phyloP scores from a whole-genome alignment of 1,284 basidiomycete species.

The Sporisorium reilianum region DNA sequence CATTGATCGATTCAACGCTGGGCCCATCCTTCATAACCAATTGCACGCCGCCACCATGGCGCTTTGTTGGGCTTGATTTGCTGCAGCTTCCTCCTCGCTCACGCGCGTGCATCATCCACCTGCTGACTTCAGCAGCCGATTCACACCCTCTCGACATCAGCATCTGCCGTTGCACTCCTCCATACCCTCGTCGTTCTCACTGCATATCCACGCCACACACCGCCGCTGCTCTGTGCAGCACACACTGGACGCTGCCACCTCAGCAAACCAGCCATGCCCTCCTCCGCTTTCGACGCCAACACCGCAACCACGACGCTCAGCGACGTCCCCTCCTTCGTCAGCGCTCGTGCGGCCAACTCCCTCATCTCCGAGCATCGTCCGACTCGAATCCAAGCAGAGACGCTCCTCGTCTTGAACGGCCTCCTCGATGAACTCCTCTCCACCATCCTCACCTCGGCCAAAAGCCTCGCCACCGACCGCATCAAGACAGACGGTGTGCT shows the following conservation, averaged over 20 bases:
- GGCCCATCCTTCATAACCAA: conserved; percentile 6
- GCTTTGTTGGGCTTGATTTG: conserved; percentile 7
- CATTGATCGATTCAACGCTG: too few species aligned
- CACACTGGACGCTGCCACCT: not conserved
- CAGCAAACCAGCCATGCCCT: conserved; percentile 13
- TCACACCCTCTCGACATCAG: too few species aligned
- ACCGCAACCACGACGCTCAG: conserved; percentile 4
- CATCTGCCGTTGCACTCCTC: not conserved
- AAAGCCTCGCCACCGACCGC: conserved; percentile 59
- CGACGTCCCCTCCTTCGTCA: conserved; percentile 52
- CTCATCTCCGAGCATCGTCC: conserved; percentile 61
- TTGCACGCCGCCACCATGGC: conserved; percentile 11
- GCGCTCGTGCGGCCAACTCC: conserved; percentile 59
- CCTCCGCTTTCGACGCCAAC: conserved; percentile 11
- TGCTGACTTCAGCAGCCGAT: not conserved
- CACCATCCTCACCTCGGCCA: conserved; percentile 56
- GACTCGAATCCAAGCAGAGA: conserved; percentile 62
- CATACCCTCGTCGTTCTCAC: not conserved
- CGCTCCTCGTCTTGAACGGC: conserved; percentile 56
- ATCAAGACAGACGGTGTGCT: conserved; percentile 65
- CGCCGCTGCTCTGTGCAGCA: not conserved
- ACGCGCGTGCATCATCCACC: not conserved
- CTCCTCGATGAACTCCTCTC: conserved; percentile 63
- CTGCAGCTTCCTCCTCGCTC: not conserved
- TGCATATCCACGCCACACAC: conserved; percentile 2